Percentiles rank a stretch among this genome's conserved stretches.
Conservation (phyloP, 208 protist genomes). For the Acanthamoeba healyi region DNA sequence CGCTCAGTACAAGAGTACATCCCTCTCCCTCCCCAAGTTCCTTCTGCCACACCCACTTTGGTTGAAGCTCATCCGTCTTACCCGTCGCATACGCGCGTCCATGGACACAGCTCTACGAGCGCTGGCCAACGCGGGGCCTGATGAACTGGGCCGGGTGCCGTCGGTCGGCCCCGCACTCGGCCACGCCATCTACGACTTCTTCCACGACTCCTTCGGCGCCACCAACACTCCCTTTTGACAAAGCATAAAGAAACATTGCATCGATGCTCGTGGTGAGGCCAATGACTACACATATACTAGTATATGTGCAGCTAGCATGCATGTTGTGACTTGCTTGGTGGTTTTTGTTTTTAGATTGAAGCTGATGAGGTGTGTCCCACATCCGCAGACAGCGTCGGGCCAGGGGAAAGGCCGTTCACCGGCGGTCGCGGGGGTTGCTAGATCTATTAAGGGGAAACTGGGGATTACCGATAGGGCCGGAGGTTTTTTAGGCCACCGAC, state of each 20-base stretch:
- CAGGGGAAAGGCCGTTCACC: conserved; percentile 21
- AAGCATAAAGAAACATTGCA: too few relatives aligned
- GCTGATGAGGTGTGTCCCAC: neutral
- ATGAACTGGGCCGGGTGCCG: neutral
- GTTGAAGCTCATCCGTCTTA: neutral
- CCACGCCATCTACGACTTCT: conserved; percentile 11
- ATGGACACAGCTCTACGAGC: conserved; percentile 5
- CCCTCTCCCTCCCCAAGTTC: neutral
- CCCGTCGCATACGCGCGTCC: too few relatives aligned
- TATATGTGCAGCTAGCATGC: too few relatives aligned
- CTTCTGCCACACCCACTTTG: neutral
- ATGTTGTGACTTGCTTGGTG: neutral
- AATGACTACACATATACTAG: too few relatives aligned
- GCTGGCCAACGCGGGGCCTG: neutral
- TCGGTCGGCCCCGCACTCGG: neutral
- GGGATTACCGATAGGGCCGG: neutral
- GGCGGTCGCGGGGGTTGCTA: neutral
- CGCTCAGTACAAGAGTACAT: conserved; percentile 1
- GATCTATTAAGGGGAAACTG: conserved; percentile 68
- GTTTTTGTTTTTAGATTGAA: neutral
- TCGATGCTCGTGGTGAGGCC: too few relatives aligned
- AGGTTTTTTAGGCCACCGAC: too few relatives aligned
- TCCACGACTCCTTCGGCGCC: conserved; percentile 12
- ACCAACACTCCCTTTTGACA: too few relatives aligned
- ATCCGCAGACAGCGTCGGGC: neutral